phyloP scores from a whole-genome alignment of 2,329 filamentous ascomycete genomes.

The Paecilomyces niveus region DNA sequence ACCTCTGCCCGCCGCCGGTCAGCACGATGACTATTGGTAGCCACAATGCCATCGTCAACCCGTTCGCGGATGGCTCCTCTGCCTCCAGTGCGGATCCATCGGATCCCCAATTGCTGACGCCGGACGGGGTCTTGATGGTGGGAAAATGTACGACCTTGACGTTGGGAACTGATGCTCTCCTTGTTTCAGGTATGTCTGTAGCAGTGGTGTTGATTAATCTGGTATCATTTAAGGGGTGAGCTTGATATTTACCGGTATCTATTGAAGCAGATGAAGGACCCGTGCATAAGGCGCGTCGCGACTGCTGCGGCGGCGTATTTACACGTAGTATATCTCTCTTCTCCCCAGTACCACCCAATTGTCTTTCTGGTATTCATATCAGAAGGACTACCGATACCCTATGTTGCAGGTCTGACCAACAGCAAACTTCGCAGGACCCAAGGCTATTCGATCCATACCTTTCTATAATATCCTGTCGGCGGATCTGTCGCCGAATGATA shows the following conservation, averaged over 20 bases:
- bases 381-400: not conserved
- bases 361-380: not conserved
- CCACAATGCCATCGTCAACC: constrained; percentile 8
- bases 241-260: constrained; percentile 1
- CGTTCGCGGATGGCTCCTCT: constrained; percentile 16
- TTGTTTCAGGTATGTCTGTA: constrained; percentile 47
- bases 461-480: constrained; percentile 84
- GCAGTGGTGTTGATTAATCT: not conserved
- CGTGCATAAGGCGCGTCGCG: constrained; percentile 39
- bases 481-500: constrained; percentile 51
- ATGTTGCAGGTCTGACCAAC: constrained; percentile 4
- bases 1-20: not conserved
- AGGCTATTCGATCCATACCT: constrained; percentile 56
- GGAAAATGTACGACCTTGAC: constrained; percentile 55
- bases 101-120: constrained; percentile 27
- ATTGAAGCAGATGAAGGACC: constrained; percentile 46
- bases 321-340: constrained; percentile 38
- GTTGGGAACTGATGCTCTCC: constrained; percentile 53
- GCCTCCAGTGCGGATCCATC: constrained; percentile 21
- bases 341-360: not conserved
- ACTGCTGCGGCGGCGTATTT: constrained; percentile 50
- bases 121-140: constrained; percentile 45
- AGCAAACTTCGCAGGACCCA: constrained; percentile 29
- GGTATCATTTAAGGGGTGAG: not conserved
- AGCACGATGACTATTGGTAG: constrained; percentile 3